Evolutionary conservation across 2,329 filamentous ascomycete species (phyloP), one percentile per base, ranked within the genome.

Genomic region (Calonectria fujianensis): DNA sequence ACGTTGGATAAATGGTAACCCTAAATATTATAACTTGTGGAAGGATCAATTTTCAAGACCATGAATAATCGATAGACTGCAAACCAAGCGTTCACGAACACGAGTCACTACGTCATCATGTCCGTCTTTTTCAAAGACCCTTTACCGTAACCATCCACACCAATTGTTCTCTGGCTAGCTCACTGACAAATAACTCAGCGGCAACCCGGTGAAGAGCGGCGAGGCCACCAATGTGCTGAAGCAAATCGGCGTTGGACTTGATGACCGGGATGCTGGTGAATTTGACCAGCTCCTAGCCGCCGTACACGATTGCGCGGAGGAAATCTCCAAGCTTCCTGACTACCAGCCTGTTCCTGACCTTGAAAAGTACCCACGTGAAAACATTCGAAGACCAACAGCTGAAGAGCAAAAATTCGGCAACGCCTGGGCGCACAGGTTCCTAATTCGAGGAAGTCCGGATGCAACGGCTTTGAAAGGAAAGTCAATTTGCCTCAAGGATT

Each of bases 401-500:
- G 81, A 83, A 37, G 88, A 87, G 52, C 87, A 90, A 69, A 85
- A 82, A 5, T 85, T 86, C 20, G 89, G 88, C 0, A 83, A 87
- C 74, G 89, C 88, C 0, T 90, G 89, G 89, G 88, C 88, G 1
- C 88, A 90, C 77, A 87, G 84, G 50, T 89, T 89, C 59, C 81
- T 85, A 5, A 89, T 90, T 54, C 68, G 31, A 57, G 87, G 81
- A 32, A 82, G 81, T 45, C 74, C 78, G 6, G 78, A 74, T 24
- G 72, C 45, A 9, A 66, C 52, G 6, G 39, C 68, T 5, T 72
- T 89, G n/a, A 82, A 75, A 67, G 87, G 86, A 0, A 90, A 88
- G 65, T 87, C 85, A 0, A 78, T 90, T 4, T 89, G 88, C 72
- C 74, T 91, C 18, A 91, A 91, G 77, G 90, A 91, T 75, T 89